Conservation (phyloP, 169 alveolate species). For the Plasmodium fragile region DNA sequence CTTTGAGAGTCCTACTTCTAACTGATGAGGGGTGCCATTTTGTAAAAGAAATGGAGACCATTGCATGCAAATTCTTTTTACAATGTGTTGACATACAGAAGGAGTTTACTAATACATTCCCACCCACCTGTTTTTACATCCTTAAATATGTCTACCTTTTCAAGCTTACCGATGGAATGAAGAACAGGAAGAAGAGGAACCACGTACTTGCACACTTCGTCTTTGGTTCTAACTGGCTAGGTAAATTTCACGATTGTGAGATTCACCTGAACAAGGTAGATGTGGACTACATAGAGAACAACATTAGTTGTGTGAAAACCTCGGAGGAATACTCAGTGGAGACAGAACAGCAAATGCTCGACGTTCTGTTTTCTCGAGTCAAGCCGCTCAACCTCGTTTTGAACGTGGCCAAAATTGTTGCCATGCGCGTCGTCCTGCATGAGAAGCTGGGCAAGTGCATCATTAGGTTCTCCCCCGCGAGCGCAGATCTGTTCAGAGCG, state of each 20-base stretch:
- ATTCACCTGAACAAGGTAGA: constrained; percentile 38
- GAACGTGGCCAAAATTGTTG: constrained; percentile 31
- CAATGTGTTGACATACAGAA: constrained; percentile 25
- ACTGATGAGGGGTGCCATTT: constrained; percentile 27
- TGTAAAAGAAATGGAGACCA: constrained; percentile 13
- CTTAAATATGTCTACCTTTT: constrained; percentile 39
- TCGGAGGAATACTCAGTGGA: not conserved
- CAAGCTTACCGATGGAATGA: not conserved
- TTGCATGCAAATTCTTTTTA: constrained; percentile 16
- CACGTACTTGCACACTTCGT: not conserved
- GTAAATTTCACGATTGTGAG: not conserved
- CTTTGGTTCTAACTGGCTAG: not conserved
- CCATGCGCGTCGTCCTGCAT: constrained; percentile 38
- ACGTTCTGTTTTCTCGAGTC: constrained; percentile 12
- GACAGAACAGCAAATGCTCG: constrained; percentile 10
- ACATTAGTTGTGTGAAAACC: constrained; percentile 1
- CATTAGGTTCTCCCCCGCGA: not conserved
- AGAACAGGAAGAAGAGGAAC: constrained; percentile 7
- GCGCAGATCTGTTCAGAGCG: not conserved
- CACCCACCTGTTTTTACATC: constrained; percentile 21
- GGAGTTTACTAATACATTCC: constrained; percentile 3
- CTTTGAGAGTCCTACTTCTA: constrained; percentile 42
- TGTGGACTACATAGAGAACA: constrained; percentile 29
- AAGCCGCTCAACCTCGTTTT: constrained; percentile 38
- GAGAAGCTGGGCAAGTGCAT: constrained; percentile 29